Percentiles rank a stretch among this genome's conserved stretches.
phyloP scores from a whole-genome alignment of 192 early-diverging fungal species.

The Umbelopsis vinacea region DNA sequence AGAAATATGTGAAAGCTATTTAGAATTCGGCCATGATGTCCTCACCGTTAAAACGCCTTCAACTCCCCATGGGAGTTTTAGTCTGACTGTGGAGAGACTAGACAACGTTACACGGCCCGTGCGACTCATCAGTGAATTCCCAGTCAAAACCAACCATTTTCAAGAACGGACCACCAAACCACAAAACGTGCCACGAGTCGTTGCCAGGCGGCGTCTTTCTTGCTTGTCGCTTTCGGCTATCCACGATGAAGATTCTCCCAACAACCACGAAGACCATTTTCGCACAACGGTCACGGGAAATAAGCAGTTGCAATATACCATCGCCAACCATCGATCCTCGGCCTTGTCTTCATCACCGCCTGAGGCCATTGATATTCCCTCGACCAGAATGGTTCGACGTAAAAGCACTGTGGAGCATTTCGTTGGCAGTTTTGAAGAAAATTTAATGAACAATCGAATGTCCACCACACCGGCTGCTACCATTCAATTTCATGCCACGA shows the following conservation, averaged over 20 bases:
- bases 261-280: conserved; percentile 1
- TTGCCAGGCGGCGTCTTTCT: not conserved
- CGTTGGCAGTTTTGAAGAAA: conserved; percentile 14
- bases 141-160: not conserved
- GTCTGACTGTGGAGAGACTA: not conserved
- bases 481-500: conserved; percentile 2
- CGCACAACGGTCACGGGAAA: not conserved
- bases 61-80: not conserved
- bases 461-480: not conserved
- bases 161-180: not conserved
- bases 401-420: conserved; percentile 1
- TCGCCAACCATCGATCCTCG: not conserved
- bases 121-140: not conserved
- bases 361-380: not conserved
- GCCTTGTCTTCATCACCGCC: conserved; percentile 7
- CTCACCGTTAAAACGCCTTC: not conserved
- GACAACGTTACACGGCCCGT: not conserved
- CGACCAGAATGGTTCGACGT: not conserved
- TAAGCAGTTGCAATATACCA: conserved; percentile 5
- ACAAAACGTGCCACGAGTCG: not conserved
- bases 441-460: conserved; percentile 13
- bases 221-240: conserved; percentile 2
- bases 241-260: not conserved
- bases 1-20: not conserved
- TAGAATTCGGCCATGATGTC: not conserved